phyloP scores from a whole-genome alignment of 306 rosid species.

The Cicer yamashitae region DNA sequence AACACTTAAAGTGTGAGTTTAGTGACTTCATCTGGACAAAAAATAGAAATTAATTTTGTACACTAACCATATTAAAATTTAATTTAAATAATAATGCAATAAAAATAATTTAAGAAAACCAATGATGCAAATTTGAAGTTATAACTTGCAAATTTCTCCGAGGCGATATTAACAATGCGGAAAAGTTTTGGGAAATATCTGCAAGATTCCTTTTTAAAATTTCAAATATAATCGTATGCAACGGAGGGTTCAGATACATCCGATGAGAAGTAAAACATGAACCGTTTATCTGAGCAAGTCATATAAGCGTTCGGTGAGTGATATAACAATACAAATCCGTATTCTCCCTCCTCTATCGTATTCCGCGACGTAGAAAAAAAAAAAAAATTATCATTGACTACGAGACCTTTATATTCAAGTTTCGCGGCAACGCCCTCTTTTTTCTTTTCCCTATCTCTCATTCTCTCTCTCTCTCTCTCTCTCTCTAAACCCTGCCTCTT shows the following conservation, averaged over 20 bases:
- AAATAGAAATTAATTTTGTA: too few species aligned
- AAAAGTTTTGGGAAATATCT: not conserved
- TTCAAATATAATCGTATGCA: slow-evolving; percentile 63
- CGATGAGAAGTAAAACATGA: not conserved
- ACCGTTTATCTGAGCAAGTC: not conserved
- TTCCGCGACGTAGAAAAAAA: slow-evolving; percentile 1
- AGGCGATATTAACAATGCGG: not conserved
- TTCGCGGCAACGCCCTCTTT: slow-evolving; percentile 76
- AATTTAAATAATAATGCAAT: too few species aligned
- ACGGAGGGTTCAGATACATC: not conserved
- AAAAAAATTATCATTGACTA: slow-evolving; percentile 47
- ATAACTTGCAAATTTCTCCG: too few species aligned
- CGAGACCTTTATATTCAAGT: slow-evolving; percentile 60
- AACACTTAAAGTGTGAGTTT: too few species aligned
- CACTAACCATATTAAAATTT: too few species aligned
- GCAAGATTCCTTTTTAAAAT: slow-evolving; percentile 23
- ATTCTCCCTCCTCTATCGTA: slow-evolving; percentile 53
- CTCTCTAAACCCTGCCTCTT: slow-evolving; percentile 42
- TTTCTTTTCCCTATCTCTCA: not conserved
- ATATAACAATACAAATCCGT: slow-evolving; percentile 33
- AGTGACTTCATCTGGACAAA: too few species aligned
- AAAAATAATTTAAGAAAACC: too few species aligned
- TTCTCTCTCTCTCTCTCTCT: slow-evolving; percentile 29
- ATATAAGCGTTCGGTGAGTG: slow-evolving; percentile 44
- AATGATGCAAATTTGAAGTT: too few species aligned